Percentiles rank a stretch among this genome's conserved stretches.
Evolutionary conservation across 2,329 filamentous ascomycete genomes (phyloP).

Genomic region (Xylariaceae sp.): DNA sequence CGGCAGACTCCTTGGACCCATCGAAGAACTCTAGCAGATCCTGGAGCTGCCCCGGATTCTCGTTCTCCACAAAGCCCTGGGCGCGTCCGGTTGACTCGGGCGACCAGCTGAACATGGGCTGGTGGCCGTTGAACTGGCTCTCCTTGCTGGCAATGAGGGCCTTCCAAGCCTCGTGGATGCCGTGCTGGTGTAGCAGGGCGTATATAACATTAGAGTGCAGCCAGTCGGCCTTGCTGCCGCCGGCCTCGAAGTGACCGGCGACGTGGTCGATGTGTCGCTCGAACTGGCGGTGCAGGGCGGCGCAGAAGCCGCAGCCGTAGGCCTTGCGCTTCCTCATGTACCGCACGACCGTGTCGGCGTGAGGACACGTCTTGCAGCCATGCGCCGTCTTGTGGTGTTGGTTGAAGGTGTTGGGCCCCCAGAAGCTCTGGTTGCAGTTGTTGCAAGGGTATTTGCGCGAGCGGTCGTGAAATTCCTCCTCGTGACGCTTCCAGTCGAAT

Average conservation of each 20-base stretch:
- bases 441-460: slow-evolving; percentile 61
- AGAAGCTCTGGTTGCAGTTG: slow-evolving; percentile 61
- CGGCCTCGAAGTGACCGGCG: slow-evolving; percentile 57
- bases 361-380: slow-evolving; percentile 56
- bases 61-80: slow-evolving; percentile 53
- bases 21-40: slow-evolving; percentile 60
- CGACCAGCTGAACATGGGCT: slow-evolving; percentile 55
- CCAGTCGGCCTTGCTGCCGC: slow-evolving; percentile 58
- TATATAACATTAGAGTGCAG: slow-evolving; percentile 63
- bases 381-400: slow-evolving; percentile 61
- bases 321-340: slow-evolving; percentile 57
- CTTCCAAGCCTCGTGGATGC: slow-evolving; percentile 55
- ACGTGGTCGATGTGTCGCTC: slow-evolving; percentile 63
- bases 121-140: slow-evolving; percentile 37
- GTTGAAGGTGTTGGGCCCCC: slow-evolving; percentile 60
- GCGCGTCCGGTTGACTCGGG: slow-evolving; percentile 47
- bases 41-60: slow-evolving; percentile 54
- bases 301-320: slow-evolving; percentile 64
- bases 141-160: slow-evolving; percentile 40
- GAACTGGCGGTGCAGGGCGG: slow-evolving; percentile 52
- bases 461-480: slow-evolving; percentile 63
- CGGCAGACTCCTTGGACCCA: slow-evolving; percentile 47
- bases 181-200: slow-evolving; percentile 58
- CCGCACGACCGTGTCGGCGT: slow-evolving; percentile 56
- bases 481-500: slow-evolving; percentile 63